Conservation (phyloP, 371 early-diverging fungal genomes). For the Lichtheimia ramosa region DNA sequence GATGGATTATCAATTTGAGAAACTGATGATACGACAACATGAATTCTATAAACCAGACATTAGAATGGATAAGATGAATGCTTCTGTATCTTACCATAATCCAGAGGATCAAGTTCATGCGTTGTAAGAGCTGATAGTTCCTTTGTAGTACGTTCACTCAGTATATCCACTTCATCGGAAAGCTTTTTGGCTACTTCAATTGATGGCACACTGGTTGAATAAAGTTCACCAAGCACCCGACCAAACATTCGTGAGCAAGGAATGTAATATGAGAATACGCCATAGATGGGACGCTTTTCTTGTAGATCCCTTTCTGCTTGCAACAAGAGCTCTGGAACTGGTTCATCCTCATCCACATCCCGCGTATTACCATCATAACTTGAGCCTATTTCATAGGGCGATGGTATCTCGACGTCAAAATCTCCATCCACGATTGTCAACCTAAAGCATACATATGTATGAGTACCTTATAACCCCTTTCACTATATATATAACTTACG, state of each 20-base stretch:
- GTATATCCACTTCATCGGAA: constrained; percentile 23
- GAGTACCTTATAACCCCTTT: background rate
- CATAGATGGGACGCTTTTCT: constrained; percentile 21
- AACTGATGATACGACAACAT: too few species aligned
- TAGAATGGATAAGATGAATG: background rate
- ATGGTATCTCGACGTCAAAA: constrained; percentile 40
- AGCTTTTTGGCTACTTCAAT: constrained; percentile 19
- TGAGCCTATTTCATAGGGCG: constrained; percentile 27
- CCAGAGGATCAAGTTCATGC: background rate
- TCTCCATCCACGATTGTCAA: constrained; percentile 32
- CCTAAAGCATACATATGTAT: background rate
- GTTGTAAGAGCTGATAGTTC: constrained; percentile 18
- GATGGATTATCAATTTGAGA: constrained; percentile 16
- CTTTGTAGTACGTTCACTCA: constrained; percentile 28
- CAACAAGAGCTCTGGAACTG: constrained; percentile 15
- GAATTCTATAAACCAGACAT: constrained; percentile 20
- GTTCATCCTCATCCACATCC: background rate
- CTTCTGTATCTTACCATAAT: background rate
- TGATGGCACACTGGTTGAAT: constrained; percentile 28
- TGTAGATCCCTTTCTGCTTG: constrained; percentile 20
- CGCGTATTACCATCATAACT: constrained; percentile 1
- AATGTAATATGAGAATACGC: constrained; percentile 22
- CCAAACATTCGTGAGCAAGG: constrained; percentile 33
- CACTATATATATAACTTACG: background rate
- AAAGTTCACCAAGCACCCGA: constrained; percentile 29